Conservation (phyloP, 2,329 filamentous ascomycete species). For the Endothia cerciana region DNA sequence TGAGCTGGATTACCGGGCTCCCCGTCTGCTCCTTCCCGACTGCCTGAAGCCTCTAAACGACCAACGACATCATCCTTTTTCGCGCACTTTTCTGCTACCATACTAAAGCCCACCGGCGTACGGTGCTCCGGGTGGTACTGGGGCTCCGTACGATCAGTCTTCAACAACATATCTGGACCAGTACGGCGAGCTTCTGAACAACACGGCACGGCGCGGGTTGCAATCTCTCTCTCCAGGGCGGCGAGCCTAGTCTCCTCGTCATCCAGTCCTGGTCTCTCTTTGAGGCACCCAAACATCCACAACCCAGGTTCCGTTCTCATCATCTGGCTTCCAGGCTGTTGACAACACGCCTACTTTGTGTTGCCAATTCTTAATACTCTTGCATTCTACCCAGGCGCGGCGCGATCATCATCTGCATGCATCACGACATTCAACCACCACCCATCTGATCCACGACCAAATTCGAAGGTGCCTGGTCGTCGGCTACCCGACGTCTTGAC, state of each 20-base stretch:
- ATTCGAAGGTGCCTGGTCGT: conserved; percentile 1
- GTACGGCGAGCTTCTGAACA: neutral
- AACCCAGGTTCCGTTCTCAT: neutral
- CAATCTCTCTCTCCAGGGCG: neutral
- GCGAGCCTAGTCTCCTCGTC: neutral
- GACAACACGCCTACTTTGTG: conserved; percentile 13
- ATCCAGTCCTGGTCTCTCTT: neutral
- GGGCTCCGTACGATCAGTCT: neutral
- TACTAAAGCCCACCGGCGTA: neutral
- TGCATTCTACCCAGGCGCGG: conserved; percentile 18
- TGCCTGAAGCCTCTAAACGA: neutral
- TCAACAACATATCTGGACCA: neutral
- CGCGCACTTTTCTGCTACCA: neutral
- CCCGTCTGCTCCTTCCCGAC: neutral
- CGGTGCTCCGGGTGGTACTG: neutral
- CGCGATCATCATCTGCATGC: conserved; percentile 19
- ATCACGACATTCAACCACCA: conserved; percentile 11
- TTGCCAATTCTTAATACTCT: conserved; percentile 16
- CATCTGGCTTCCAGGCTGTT: conserved; percentile 6
- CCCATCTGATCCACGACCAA: conserved; percentile 14
- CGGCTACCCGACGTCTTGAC: neutral
- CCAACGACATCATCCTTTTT: conserved; percentile 5
- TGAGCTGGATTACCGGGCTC: neutral
- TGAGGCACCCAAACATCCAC: neutral
- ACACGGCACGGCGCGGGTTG: conserved; percentile 2